A percentile compares a stretch with the other conserved stretches of the same genome.
phyloP scores from a whole-genome alignment of 805 yeast species.

The Priceomyces medius region DNA sequence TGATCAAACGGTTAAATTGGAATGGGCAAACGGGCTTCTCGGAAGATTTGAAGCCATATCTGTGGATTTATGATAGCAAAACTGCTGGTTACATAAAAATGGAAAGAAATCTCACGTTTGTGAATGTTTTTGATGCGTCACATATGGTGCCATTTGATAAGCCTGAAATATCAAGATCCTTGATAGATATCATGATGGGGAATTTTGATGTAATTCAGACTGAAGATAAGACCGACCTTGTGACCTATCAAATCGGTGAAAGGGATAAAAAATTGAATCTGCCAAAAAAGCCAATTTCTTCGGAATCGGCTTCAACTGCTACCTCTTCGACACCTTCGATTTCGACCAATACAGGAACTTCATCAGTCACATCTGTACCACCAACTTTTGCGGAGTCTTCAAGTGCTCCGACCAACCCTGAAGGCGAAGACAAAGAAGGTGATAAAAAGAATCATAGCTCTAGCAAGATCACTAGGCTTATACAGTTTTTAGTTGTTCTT shows the following conservation, averaged over 20 bases:
- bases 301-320: background rate
- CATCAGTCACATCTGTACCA: background rate
- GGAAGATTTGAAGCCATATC: slow-evolving; percentile 24
- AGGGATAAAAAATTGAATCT: slow-evolving; percentile 1
- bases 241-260: slow-evolving; percentile 31
- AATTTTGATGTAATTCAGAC: slow-evolving; percentile 23
- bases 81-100: slow-evolving; percentile 38
- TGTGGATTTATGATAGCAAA: slow-evolving; percentile 46
- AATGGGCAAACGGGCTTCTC: slow-evolving; percentile 55
- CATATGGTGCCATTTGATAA: slow-evolving; percentile 94
- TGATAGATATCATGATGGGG: slow-evolving; percentile 53
- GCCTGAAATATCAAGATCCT: slow-evolving; percentile 66
- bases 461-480: slow-evolving; percentile 33
- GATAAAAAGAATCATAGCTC: slow-evolving; percentile 9
- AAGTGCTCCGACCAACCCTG: background rate
- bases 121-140: slow-evolving; percentile 70
- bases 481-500: slow-evolving; percentile 38
- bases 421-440: slow-evolving; percentile 1
- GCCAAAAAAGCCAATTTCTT: background rate
- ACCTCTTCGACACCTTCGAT: slow-evolving; percentile 1
- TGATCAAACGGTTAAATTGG: slow-evolving; percentile 66
- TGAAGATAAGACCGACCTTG: slow-evolving; percentile 14
- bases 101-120: slow-evolving; percentile 74
- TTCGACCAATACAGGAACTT: background rate
- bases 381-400: slow-evolving; percentile 4